Conservation (phyloP, 1,284 basidiomycete genomes). For the Dichomitus squalens region DNA sequence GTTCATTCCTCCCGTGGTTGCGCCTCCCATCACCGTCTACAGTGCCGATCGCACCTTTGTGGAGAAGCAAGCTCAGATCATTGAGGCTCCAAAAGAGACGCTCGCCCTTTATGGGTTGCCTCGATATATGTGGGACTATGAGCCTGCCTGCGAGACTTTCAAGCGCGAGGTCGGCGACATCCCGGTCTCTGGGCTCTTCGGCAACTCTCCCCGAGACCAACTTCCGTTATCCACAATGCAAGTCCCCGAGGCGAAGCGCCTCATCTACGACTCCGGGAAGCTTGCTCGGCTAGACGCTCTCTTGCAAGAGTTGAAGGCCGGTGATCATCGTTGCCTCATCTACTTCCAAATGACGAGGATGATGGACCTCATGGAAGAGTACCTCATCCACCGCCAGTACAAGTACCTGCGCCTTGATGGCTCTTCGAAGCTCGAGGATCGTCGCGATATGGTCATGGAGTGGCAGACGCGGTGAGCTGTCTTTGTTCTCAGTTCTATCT, state of each 20-base stretch:
- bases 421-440: constrained; percentile 92
- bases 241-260: constrained; percentile 93
- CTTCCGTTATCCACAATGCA: constrained; percentile 87
- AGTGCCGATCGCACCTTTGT: constrained; percentile 82
- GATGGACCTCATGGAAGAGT: constrained; percentile 99
- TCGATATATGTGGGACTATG: constrained; percentile 64
- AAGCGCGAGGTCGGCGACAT: constrained; percentile 61
- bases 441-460: constrained; percentile 98
- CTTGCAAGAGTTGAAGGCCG: constrained; percentile 90
- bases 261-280: constrained; percentile 98
- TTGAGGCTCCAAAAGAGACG: constrained; percentile 73
- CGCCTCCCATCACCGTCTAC: constrained; percentile 79
- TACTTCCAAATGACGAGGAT: constrained; percentile 99
- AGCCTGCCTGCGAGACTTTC: constrained; percentile 54
- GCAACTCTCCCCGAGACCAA: constrained; percentile 71
- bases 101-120: constrained; percentile 88
- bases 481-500: not conserved
- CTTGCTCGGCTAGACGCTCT: constrained; percentile 89
- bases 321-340: constrained; percentile 92
- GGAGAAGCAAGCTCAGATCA: constrained; percentile 64
- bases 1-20: constrained; percentile 82
- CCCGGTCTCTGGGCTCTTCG: constrained; percentile 71
- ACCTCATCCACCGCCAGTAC: constrained; percentile 96
- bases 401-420: constrained; percentile 97
- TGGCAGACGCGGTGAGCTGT: constrained; percentile 92